Conservation (phyloP, 352 stramenopile genomes). For the Phytophthora meadii region DNA sequence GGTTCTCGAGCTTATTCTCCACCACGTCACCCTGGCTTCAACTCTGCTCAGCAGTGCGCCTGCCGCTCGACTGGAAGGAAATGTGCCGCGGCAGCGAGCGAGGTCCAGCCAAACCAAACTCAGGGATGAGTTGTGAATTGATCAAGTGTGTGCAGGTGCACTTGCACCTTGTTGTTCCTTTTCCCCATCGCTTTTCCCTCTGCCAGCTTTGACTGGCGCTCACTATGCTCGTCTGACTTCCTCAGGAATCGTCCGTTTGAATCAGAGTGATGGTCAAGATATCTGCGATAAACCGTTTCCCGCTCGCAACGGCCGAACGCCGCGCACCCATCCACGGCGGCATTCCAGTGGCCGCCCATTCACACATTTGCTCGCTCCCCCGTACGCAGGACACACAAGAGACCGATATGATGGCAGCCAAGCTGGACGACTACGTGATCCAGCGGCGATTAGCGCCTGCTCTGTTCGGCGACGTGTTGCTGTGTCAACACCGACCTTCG, state of each 20-base stretch:
- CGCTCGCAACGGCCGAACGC: constrained; percentile 11
- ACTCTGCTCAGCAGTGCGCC: neutral
- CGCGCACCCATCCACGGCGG: constrained; percentile 14
- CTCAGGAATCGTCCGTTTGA: constrained; percentile 26
- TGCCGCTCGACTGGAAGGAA: constrained; percentile 1
- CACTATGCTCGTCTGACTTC: constrained; percentile 12
- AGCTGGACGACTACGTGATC: constrained; percentile 87
- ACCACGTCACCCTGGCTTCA: constrained; percentile 9
- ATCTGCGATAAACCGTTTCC: constrained; percentile 35
- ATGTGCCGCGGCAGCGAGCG: constrained; percentile 3
- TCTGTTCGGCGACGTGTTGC: constrained; percentile 83
- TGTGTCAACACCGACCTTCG: constrained; percentile 72
- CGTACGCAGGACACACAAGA: neutral
- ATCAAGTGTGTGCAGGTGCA: constrained; percentile 17
- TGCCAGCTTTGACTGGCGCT: constrained; percentile 19
- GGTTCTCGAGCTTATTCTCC: constrained; percentile 18
- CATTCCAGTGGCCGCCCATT: constrained; percentile 21
- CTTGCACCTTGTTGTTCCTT: constrained; percentile 25
- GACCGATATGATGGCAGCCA: constrained; percentile 38
- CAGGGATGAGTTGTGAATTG: constrained; percentile 10
- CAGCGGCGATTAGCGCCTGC: constrained; percentile 73
- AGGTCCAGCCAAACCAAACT: constrained; percentile 23
- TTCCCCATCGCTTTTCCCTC: constrained; percentile 28
- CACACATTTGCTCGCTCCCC: constrained; percentile 19
- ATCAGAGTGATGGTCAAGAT: constrained; percentile 35